A percentile compares a stretch with the other conserved stretches of the same genome.
These are phyloP conservation scores for Ceratobasidium sp. DNA, from an alignment of 1,284 basidiomycete species.

Conservation along the genomic window DNA sequence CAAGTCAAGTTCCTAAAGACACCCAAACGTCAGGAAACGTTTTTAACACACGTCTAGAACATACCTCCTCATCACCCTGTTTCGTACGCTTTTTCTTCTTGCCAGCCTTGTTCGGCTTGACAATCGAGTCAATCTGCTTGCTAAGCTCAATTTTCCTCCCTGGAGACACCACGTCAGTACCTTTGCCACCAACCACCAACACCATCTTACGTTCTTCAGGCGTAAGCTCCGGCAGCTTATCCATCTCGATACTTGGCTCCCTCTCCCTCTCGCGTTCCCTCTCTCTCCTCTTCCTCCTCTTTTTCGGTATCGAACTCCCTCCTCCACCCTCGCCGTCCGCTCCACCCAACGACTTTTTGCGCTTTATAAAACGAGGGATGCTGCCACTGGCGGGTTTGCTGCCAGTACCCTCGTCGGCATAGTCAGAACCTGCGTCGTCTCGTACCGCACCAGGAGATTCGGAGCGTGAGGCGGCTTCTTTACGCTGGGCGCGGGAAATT, in stretches of 20 bases:
- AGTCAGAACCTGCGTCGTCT: slow-evolving; percentile 64
- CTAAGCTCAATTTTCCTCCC: slow-evolving; percentile 74
- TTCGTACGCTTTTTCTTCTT: slow-evolving; percentile 78
- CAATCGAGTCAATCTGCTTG: slow-evolving; percentile 83
- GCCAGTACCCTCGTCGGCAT: slow-evolving; percentile 67
- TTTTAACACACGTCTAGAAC: background rate
- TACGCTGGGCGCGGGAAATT: slow-evolving; percentile 48
- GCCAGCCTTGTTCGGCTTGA: slow-evolving; percentile 81
- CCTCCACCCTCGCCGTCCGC: slow-evolving; percentile 60
- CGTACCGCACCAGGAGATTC: slow-evolving; percentile 20
- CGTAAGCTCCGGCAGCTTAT: slow-evolving; percentile 63
- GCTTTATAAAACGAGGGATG: slow-evolving; percentile 60
- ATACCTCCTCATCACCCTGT: slow-evolving; percentile 72
- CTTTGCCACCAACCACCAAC: slow-evolving; percentile 44
- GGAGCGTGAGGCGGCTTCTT: slow-evolving; percentile 66
- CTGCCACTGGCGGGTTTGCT: slow-evolving; percentile 50
- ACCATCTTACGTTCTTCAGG: slow-evolving; percentile 74
- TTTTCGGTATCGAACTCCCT: slow-evolving; percentile 57
- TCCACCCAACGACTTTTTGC: slow-evolving; percentile 62
- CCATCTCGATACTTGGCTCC: slow-evolving; percentile 56
- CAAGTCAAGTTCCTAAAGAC: slow-evolving; percentile 72
- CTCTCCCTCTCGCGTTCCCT: slow-evolving; percentile 66
- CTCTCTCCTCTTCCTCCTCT: slow-evolving; percentile 63
- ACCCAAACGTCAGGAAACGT: slow-evolving; percentile 55
- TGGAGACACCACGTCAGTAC: slow-evolving; percentile 54